phyloP scores from a whole-genome alignment of 495 filamentous ascomycete species.

The Hyaloscypha finlandica region DNA sequence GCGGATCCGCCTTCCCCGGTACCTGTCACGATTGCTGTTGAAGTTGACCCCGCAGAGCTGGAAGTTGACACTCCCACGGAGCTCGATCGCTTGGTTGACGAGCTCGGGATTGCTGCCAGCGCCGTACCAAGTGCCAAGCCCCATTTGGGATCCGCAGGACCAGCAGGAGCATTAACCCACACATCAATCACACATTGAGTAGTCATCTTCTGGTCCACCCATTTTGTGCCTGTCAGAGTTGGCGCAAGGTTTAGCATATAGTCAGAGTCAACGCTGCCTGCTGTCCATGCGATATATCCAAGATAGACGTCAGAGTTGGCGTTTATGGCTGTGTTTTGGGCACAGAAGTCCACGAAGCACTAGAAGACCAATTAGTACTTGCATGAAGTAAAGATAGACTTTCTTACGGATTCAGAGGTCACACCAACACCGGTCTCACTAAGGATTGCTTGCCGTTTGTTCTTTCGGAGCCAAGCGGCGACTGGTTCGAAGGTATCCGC shows the following conservation, averaged over 20 bases:
- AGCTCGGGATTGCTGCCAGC: not conserved
- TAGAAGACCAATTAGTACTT: slow-evolving; percentile 29
- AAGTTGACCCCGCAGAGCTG: not conserved
- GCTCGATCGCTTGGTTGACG: not conserved
- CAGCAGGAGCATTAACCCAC: slow-evolving; percentile 9
- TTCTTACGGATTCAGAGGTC: not conserved
- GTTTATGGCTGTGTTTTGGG: slow-evolving; percentile 44
- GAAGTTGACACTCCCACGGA: not conserved
- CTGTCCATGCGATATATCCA: slow-evolving; percentile 51
- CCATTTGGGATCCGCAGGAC: not conserved
- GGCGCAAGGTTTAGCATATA: slow-evolving; percentile 51
- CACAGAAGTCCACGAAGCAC: slow-evolving; percentile 43
- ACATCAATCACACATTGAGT: slow-evolving; percentile 16
- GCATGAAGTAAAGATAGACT: not conserved
- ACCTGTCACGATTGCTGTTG: not conserved
- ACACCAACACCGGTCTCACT: slow-evolving; percentile 53
- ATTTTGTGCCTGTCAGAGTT: slow-evolving; percentile 39
- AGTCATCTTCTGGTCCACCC: slow-evolving; percentile 7
- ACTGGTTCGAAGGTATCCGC: slow-evolving; percentile 47
- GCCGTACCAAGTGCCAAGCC: not conserved
- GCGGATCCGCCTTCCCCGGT: not conserved
- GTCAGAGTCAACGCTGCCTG: slow-evolving; percentile 46
- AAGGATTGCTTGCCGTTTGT: slow-evolving; percentile 52
- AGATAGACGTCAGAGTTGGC: slow-evolving; percentile 52
- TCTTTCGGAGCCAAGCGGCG: slow-evolving; percentile 47